Evolutionary conservation across 2,329 filamentous ascomycete species (phyloP).

Genomic region (Verticillium klebahnii): DNA sequence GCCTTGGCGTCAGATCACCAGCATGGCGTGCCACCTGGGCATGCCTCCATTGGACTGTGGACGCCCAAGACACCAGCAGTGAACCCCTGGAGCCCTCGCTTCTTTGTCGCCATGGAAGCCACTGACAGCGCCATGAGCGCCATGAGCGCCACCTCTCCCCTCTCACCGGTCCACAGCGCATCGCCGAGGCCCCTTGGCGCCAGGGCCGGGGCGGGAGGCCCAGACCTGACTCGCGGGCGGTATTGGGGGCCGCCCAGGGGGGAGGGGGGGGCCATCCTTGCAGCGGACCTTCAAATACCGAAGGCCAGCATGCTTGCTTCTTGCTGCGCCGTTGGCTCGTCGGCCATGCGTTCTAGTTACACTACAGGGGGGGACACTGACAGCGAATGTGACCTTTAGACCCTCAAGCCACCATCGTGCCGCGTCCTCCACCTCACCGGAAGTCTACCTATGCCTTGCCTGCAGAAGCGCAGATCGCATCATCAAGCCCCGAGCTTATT

Average conservation of each 20-base stretch:
- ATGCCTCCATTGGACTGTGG: no score
- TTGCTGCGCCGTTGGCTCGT: not conserved
- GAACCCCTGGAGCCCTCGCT: not conserved
- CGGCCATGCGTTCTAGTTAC: no score
- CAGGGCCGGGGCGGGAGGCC: no score
- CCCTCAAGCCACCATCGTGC: no score
- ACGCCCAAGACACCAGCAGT: no score
- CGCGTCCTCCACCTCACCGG: no score
- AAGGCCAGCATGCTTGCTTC: not conserved
- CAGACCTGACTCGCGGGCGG: not conserved
- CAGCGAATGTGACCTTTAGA: not conserved
- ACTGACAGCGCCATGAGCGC: not conserved
- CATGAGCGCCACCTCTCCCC: not conserved
- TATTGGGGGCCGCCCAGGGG: no score
- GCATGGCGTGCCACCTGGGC: not conserved
- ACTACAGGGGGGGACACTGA: no score
- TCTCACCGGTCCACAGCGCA: not conserved
- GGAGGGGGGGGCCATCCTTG: not conserved
- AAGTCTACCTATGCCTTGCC: no score
- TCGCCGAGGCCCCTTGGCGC: not conserved
- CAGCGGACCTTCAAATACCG: not conserved
- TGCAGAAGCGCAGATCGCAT: not conserved
- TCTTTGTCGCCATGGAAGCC: not conserved
- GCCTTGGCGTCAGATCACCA: not conserved
- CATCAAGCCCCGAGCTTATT: not conserved